Evolutionary conservation across 805 yeast genomes (phyloP), one percentile per base, ranked within the genome.

Genomic region (Pichia nakasei): DNA sequence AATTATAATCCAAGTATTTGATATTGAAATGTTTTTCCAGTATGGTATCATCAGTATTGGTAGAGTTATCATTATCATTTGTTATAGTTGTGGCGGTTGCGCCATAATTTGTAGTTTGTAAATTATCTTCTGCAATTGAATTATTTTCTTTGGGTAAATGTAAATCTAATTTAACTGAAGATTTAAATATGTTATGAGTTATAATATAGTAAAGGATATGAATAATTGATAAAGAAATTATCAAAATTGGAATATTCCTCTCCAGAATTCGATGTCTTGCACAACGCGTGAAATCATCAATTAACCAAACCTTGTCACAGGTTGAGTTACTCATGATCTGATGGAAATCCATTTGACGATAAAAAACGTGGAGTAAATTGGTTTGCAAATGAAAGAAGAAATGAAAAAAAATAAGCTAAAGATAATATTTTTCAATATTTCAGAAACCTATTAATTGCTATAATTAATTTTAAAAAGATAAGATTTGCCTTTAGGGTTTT

Each of bases 11-110:
- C 32, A 83, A 58, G 19, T 73, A 70, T 18, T 73, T 67, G 27
- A 83, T 69, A 51, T 84, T 84, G 51, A 83, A 84, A 58, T 83
- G 93, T 37, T 73, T 73, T 27, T 75, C 75, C 36, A 46, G 18
- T 9, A 45, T 36, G 2, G 35, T 21, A 24, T 27, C 37, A 8
- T 22, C 17, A 24, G 13, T 21, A 9, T 15, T 9, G 18, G 7
- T 12, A 27, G 18, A 8, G 5, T 24, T 22, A 24, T 18, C 18
- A 19, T 27, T 26, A 26, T 29, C 33, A 35, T 34, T 13, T 29
- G 12, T 29, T 3, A 29, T 3, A 15, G n/a, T 29, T 13, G 17
- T 15, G 15, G 32, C n/a, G 11, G 8, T 13, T 9, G 36, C 22
- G 4, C 40, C 40, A 36, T 41, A 35, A 20, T 41, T 27, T n/a